Conservation (phyloP, 345 rosid species). For the Erucastrum elatum region DNA sequence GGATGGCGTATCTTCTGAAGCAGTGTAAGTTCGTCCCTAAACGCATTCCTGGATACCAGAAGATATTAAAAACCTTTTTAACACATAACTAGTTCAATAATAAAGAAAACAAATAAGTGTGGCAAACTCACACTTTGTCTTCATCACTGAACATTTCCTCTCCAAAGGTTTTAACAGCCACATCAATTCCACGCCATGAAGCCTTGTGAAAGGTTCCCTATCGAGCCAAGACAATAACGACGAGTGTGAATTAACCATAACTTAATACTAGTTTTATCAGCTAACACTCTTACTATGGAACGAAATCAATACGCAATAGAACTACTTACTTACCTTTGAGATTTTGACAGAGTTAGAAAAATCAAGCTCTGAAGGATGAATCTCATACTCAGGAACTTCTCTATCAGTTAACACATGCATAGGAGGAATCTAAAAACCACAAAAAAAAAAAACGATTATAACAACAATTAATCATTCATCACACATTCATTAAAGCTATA, state of each 20-base stretch:
- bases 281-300: neutral
- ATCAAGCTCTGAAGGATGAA: slow-evolving; percentile 72
- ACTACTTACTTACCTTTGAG: slow-evolving; percentile 55
- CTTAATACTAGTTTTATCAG: neutral
- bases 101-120: neutral
- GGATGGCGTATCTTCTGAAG: slow-evolving; percentile 89
- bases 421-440: slow-evolving; percentile 59
- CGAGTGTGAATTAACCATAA: slow-evolving; percentile 14
- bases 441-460: neutral
- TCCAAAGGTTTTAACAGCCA: slow-evolving; percentile 78
- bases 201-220: slow-evolving; percentile 85
- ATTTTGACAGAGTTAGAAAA: slow-evolving; percentile 66
- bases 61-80: slow-evolving; percentile 10
- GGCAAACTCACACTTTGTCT: slow-evolving; percentile 70
- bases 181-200: slow-evolving; percentile 79
- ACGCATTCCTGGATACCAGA: slow-evolving; percentile 60
- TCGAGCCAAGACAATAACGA: neutral
- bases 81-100: neutral
- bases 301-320: neutral
- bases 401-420: slow-evolving; percentile 68
- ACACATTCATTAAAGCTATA: neutral
- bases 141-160: slow-evolving; percentile 73
- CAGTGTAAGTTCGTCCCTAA: slow-evolving; percentile 75
- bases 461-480: neutral
- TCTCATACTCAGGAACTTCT: slow-evolving; percentile 87